phyloP scores from a whole-genome alignment of 768 basidiomycete species.

The Agaricus bisporus region DNA sequence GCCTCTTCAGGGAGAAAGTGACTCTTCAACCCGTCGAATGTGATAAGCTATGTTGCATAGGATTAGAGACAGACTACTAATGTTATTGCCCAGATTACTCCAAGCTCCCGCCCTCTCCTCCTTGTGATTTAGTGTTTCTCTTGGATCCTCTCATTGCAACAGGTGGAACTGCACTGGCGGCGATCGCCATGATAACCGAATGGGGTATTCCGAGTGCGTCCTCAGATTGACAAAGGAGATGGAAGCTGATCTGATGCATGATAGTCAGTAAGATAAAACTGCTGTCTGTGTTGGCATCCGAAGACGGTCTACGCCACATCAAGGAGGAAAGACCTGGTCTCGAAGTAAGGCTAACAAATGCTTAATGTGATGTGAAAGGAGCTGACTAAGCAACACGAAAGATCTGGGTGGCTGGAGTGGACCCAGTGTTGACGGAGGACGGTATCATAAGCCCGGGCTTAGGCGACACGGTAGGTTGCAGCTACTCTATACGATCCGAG shows the following conservation, averaged over 20 bases:
- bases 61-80: background rate
- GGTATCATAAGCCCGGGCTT: constrained; percentile 88
- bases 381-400: constrained; percentile 20
- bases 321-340: constrained; percentile 66
- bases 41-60: constrained; percentile 23
- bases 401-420: constrained; percentile 87
- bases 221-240: background rate
- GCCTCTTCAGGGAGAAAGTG: constrained; percentile 82
- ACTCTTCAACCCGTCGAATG: constrained; percentile 90
- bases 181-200: constrained; percentile 77
- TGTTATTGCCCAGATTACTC: constrained; percentile 67
- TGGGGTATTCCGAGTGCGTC: constrained; percentile 71
- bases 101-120: constrained; percentile 71
- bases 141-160: constrained; percentile 94
- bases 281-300: constrained; percentile 74
- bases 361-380: constrained; percentile 5
- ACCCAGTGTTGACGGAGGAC: constrained; percentile 59
- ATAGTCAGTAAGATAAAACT: constrained; percentile 72
- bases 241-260: background rate
- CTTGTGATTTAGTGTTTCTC: constrained; percentile 80
- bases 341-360: constrained; percentile 44
- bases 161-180: constrained; percentile 87
- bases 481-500: background rate
- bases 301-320: constrained; percentile 65
- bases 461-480: constrained; percentile 72